These are phyloP conservation scores for Elaeagnus macrophylla DNA, from an alignment of 306 rosid genomes.

Conservation along the genomic window DNA sequence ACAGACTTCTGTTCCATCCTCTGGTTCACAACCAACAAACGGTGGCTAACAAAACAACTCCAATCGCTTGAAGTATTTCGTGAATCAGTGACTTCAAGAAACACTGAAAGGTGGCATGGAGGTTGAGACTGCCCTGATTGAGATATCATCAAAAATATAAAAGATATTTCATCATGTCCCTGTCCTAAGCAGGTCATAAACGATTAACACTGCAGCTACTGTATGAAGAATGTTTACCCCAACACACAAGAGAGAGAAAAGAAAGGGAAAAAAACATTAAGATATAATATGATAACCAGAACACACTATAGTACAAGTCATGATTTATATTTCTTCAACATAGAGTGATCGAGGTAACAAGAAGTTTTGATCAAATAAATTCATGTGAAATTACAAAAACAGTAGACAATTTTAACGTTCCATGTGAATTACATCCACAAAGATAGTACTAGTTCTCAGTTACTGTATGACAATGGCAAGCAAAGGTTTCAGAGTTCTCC, in stretches of 20 bases:
- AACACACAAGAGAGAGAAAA: background rate
- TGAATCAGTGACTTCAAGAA: constrained; percentile 98
- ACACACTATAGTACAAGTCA: too few relatives aligned
- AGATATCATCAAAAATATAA: constrained; percentile 30
- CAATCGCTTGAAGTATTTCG: constrained; percentile 91
- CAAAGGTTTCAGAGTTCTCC: constrained; percentile 14
- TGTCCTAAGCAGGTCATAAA: constrained; percentile 16
- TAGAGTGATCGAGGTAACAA: constrained; percentile 24
- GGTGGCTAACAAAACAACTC: constrained; percentile 99
- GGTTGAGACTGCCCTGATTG: constrained; percentile 99
- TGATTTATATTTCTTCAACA: constrained; percentile 1
- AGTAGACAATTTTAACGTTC: constrained; percentile 8
- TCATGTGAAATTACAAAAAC: constrained; percentile 17
- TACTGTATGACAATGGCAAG: constrained; percentile 24
- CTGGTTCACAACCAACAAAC: constrained; percentile 92
- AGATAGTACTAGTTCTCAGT: constrained; percentile 28
- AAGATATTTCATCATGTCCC: constrained; percentile 37
- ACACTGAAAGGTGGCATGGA: constrained; percentile 98
- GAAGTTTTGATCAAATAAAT: constrained; percentile 23
- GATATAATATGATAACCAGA: too few relatives aligned
- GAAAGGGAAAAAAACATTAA: too few relatives aligned
- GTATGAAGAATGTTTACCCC: background rate
- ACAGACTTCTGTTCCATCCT: constrained; percentile 89
- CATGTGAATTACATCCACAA: constrained; percentile 18
- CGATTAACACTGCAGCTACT: constrained; percentile 4